Conservation (phyloP, 441 rosid species). For the Jatropha podagrica region DNA sequence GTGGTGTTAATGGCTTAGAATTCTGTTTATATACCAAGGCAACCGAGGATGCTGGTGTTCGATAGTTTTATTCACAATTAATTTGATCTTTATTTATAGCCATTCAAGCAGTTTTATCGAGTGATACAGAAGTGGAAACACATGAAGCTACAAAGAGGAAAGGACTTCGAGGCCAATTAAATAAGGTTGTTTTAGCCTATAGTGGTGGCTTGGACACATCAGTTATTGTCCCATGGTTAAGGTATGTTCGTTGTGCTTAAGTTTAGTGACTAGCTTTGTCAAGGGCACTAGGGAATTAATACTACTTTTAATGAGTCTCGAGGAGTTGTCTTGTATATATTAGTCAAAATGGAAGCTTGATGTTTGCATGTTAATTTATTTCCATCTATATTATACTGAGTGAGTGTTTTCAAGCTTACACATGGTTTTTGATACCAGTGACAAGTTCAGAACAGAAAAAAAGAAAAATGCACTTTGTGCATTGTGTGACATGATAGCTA, state of each 20-base stretch:
- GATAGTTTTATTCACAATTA: background rate
- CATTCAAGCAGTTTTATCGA: conserved; percentile 56
- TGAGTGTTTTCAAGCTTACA: background rate
- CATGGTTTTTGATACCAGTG: background rate
- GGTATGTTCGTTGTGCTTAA: conserved; percentile 38
- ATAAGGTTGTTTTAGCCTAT: conserved; percentile 90
- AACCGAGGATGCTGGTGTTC: background rate
- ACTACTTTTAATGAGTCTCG: background rate
- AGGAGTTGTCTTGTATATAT: background rate
- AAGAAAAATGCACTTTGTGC: background rate
- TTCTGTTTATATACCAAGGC: background rate
- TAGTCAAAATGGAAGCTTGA: background rate
- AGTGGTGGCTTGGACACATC: conserved; percentile 98
- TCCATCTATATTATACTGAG: background rate
- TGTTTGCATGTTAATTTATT: background rate
- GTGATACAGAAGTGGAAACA: conserved; percentile 33
- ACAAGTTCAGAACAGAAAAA: background rate
- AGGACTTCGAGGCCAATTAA: conserved; percentile 71
- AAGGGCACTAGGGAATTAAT: background rate
- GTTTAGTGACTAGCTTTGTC: background rate
- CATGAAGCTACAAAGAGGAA: conserved; percentile 34
- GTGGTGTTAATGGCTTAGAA: background rate
- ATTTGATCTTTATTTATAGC: conserved; percentile 33
- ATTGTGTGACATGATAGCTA: background rate
- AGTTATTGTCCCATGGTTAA: conserved; percentile 94